Conservation (phyloP, 345 rosid genomes). For the Lepidium africanum region DNA sequence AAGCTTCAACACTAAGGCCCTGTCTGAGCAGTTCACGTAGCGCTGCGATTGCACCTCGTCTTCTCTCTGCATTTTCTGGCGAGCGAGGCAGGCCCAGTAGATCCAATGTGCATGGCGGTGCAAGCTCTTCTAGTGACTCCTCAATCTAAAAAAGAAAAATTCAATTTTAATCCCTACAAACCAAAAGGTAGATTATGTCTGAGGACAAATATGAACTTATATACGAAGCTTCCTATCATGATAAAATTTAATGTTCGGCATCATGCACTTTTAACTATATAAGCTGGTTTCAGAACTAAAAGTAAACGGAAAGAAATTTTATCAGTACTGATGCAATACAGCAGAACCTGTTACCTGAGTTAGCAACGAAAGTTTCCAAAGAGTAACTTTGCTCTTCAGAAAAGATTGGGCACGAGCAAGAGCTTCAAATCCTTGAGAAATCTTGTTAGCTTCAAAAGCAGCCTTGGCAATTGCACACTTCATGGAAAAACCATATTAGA, state of each 20-base stretch:
- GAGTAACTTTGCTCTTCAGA: constrained; percentile 77
- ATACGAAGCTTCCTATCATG: not conserved
- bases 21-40: constrained; percentile 81
- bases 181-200: not conserved
- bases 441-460: constrained; percentile 78
- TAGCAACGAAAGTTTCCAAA: constrained; percentile 64
- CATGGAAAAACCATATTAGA: constrained; percentile 70
- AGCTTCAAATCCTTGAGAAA: constrained; percentile 93
- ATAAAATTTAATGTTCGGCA: constrained; percentile 2
- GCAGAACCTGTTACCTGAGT: constrained; percentile 47
- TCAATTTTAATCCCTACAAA: constrained; percentile 1
- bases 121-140: constrained; percentile 97
- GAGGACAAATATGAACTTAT: not conserved
- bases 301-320: not conserved
- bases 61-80: constrained; percentile 77
- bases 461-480: constrained; percentile 92
- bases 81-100: constrained; percentile 70
- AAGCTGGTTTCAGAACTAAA: constrained; percentile 1
- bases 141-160: constrained; percentile 55
- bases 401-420: constrained; percentile 91
- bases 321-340: not conserved
- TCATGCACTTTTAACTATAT: not conserved
- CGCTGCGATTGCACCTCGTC: constrained; percentile 89
- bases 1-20: constrained; percentile 82
- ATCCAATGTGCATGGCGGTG: constrained; percentile 97